Evolutionary conservation across 2,329 filamentous ascomycete genomes (phyloP).

Genomic region (Ophiocordyceps camponoti-saundersi): DNA sequence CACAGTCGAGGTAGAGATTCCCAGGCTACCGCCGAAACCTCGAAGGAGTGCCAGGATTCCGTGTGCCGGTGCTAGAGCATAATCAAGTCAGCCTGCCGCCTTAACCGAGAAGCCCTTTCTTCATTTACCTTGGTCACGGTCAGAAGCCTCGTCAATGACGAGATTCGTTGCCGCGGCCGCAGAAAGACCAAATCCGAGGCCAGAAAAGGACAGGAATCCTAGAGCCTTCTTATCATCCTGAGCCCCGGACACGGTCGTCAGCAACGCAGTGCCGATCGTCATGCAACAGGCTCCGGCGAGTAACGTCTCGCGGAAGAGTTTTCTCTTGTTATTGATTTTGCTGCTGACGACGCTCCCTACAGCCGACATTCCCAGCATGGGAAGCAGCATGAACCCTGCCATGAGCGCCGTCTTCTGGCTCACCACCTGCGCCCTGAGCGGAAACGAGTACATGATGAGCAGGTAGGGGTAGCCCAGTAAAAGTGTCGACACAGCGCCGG

Average conservation of each 20-base stretch:
- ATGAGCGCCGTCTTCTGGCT: constrained; percentile 26
- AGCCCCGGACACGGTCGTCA: constrained; percentile 17
- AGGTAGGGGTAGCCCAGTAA: constrained; percentile 33
- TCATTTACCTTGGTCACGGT: constrained; percentile 25
- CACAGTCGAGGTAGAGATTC: constrained; percentile 34
- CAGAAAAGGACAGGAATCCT: constrained; percentile 32
- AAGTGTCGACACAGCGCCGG: constrained; percentile 25
- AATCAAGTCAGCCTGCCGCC: background rate
- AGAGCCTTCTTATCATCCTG: constrained; percentile 26
- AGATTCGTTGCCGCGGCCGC: constrained; percentile 30
- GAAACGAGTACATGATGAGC: constrained; percentile 29
- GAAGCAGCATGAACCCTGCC: constrained; percentile 33
- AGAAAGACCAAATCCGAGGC: constrained; percentile 33
- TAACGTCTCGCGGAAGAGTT: constrained; percentile 26
- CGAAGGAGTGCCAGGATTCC: constrained; percentile 33
- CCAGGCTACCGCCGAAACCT: constrained; percentile 35
- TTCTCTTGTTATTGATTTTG: constrained; percentile 21
- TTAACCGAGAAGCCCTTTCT: constrained; percentile 1
- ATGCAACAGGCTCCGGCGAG: constrained; percentile 23
- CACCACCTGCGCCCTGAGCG: constrained; percentile 31
- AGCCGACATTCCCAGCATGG: constrained; percentile 31
- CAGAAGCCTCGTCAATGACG: constrained; percentile 21
- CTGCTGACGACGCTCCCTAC: constrained; percentile 26
- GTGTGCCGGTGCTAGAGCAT: constrained; percentile 27
- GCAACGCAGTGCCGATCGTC: constrained; percentile 27